phyloP scores from a whole-genome alignment of 257 asterid genomes.

The Scutellaria minor region DNA sequence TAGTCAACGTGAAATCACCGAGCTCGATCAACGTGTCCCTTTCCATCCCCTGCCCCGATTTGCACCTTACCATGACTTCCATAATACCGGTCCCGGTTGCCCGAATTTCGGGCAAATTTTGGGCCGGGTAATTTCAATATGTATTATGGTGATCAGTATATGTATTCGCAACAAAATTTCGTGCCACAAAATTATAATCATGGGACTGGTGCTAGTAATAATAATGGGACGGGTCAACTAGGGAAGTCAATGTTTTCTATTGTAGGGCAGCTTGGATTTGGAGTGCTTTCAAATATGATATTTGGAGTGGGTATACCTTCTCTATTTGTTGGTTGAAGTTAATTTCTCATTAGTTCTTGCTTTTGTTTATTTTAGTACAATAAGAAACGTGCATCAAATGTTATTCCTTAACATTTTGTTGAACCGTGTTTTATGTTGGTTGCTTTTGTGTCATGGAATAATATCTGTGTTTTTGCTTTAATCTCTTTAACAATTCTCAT shows the following conservation, averaged over 20 bases:
- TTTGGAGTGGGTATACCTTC: constrained; percentile 46
- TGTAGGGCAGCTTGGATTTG: constrained; percentile 44
- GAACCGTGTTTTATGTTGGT: not conserved
- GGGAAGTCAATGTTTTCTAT: constrained; percentile 47
- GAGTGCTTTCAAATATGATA: constrained; percentile 48
- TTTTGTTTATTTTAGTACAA: not conserved
- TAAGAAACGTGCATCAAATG: not conserved
- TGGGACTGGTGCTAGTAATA: not conserved
- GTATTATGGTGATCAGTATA: constrained; percentile 19
- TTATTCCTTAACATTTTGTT: not conserved
- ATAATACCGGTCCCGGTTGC: constrained; percentile 2
- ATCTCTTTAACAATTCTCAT: too few relatives aligned
- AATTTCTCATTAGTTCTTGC: not conserved
- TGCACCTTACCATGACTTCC: constrained; percentile 16
- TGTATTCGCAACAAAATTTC: constrained; percentile 39
- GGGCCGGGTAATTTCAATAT: constrained; percentile 13
- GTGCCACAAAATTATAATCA: constrained; percentile 29
- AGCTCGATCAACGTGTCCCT: constrained; percentile 33
- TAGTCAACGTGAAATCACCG: constrained; percentile 36
- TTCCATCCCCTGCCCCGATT: constrained; percentile 38
- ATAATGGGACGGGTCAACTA: constrained; percentile 5
- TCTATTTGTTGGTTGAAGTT: constrained; percentile 23
- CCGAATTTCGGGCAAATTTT: constrained; percentile 5
- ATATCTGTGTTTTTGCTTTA: too few relatives aligned
- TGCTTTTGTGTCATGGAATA: too few relatives aligned